Conservation (phyloP, 805 yeast genomes). For the Zygosaccharomyces gambellarensis region DNA sequence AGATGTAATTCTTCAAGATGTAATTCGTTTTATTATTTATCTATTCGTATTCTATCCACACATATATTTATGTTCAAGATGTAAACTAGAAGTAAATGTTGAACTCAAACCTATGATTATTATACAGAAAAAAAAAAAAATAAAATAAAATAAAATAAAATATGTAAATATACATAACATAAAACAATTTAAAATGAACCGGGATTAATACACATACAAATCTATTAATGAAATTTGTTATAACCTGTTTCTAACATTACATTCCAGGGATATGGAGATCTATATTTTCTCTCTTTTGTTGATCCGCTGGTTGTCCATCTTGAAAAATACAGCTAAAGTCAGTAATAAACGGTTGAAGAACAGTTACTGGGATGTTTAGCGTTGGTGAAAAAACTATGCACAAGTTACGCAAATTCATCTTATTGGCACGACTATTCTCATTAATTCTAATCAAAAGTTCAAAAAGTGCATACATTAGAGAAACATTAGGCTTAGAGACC, state of each 20-base stretch:
- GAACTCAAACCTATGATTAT: background rate
- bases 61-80: background rate
- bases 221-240: background rate
- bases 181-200: background rate
- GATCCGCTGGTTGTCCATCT: constrained; percentile 40
- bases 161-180: too few relatives aligned
- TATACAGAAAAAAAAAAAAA: background rate
- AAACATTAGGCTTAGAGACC: constrained; percentile 52
- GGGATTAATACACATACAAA: background rate
- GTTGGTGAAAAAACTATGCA: constrained; percentile 84
- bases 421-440: constrained; percentile 55
- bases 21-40: background rate
- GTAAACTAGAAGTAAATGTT: background rate
- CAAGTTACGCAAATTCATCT: constrained; percentile 78
- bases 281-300: constrained; percentile 43
- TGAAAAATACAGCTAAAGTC: constrained; percentile 63
- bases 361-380: constrained; percentile 57
- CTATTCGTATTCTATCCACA: background rate
- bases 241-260: constrained; percentile 8
- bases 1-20: background rate
- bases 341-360: constrained; percentile 53
- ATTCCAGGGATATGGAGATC: constrained; percentile 50
- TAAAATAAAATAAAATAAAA: background rate
- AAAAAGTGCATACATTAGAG: constrained; percentile 61
- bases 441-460: constrained; percentile 62